Base-by-base conservation (phyloP, 208 protist genomes). In the Wallacemonas sp. region DNA sequence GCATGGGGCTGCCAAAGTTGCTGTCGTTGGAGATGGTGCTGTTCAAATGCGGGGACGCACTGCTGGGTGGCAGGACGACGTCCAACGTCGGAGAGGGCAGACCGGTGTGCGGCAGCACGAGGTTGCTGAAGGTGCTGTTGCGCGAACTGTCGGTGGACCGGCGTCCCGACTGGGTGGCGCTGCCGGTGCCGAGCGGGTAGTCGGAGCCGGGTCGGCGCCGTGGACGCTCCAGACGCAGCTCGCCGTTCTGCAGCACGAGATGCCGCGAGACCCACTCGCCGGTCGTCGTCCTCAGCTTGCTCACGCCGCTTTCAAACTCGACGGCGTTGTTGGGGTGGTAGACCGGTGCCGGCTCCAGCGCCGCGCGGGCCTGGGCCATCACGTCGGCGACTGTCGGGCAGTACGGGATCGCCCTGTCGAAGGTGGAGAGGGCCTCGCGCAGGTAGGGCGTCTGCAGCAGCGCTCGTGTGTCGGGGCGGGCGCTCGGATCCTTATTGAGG, bases 401-500 rank as follows among this genome's bases (percentile, higher is more conserved):
- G 20, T 57, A 57, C 10, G 31, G 16, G 32, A 86, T 52, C 26
- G 78, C 74, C 4, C 67, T 22, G 8, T 67, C 72, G 44, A 86
- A 79, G 20, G 46, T 59, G 18, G 29, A 18, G 12, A 71, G 44
- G 16, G 69, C 65, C 7, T 31, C 49, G 36, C 61, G 42, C 22
- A 82, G 8, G 69, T 73, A 76, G 18, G 75, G 69, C 26, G 59
- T 62, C 0, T 55, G 18, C 18, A 86, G 76, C 23, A 86, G 67
- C 33, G 61, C 61, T 0, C n/a, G 42, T 18, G 50, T 77, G 61
- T 71, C 65, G 11, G 76, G 80, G 2, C 80, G 80, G 44, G 32
- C 66, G 3, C 11, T 42, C 11, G 76, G 65, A 18, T 77, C 61
- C 66, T 82, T 86, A 32, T 63, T 50, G 2, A 86, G 70, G 3